Base-by-base conservation (phyloP, 371 early-diverging fungal genomes). In the Zychaea mexicana region DNA sequence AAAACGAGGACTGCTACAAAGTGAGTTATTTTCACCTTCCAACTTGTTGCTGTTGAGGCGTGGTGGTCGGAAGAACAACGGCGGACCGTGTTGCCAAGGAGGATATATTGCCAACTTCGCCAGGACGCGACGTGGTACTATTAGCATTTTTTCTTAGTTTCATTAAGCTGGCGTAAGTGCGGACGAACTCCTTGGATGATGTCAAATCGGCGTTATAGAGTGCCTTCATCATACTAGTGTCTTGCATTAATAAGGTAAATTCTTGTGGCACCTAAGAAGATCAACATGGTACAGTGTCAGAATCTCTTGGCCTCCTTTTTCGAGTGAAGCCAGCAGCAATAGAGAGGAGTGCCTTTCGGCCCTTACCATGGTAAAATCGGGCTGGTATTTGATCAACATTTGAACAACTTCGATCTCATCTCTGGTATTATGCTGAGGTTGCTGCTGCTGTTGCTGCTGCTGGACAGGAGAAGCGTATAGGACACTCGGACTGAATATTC, bases 401-500 rank as follows among this genome's bases (percentile, higher is more conserved):
- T 88, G 72, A 19, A 94, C 84, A 2, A 90, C 90, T 32, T 83
- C 78, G 57, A 93, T 92, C 9, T 93, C 93, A 46, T 70, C 65
- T 82, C 88, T 64, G 81, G 82, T 52, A 76, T 78, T 36, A 74
- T 80, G 3, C n/a, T 10, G 24, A 19, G 49, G 6, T 26, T 54
- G 53, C 6, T n/a, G 17, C 19, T 24, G 21, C 83, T 87, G 65
- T 86, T 88, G 68, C 85, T 87, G 52, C 74, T 82, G 67, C 86
- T 64, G 24, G 55, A 89, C 83, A 4, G 90, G 85, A 2, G 64
- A 57, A 15, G 64, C 54, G 65, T 94, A 96, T n/a, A 97, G 77
- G n/a, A 98, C 87, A 63, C 94, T 97, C 8, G 98, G 98, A 1
- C 96, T 86, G 36, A 98, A 90, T 2, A 98, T 93, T 0, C 92